A percentile compares a stretch with the other conserved stretches of the same genome.
These are phyloP conservation scores for Nothophoma quercina DNA, from an alignment of 2,329 filamentous ascomycete species.

Conservation along the genomic window DNA sequence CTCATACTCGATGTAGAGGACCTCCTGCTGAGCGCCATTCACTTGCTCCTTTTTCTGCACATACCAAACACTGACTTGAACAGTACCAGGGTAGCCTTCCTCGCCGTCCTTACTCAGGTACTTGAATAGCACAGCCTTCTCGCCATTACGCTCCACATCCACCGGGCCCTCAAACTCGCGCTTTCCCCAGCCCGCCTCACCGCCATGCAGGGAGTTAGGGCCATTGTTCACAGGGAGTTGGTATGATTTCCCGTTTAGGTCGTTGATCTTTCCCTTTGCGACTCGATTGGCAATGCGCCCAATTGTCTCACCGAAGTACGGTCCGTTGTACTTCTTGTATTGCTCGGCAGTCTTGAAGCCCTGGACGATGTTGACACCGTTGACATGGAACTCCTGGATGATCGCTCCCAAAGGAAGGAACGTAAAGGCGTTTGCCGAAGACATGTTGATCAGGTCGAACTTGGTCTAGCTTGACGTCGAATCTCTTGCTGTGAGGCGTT, in stretches of 20 bases:
- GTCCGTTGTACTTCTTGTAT: conserved; percentile 76
- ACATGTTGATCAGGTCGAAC: conserved; percentile 30
- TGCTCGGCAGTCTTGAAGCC: conserved; percentile 78
- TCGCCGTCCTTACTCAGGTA: conserved; percentile 79
- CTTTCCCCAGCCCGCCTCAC: conserved; percentile 79
- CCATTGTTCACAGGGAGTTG: conserved; percentile 77
- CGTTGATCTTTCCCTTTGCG: conserved; percentile 71
- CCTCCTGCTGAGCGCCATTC: conserved; percentile 69
- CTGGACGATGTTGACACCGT: conserved; percentile 84
- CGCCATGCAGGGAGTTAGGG: conserved; percentile 68
- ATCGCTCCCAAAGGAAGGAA: conserved; percentile 81
- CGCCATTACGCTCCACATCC: conserved; percentile 60
- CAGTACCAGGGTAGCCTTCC: conserved; percentile 87
- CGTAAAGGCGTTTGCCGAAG: conserved; percentile 49
- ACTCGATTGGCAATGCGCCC: conserved; percentile 85
- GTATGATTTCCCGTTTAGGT: conserved; percentile 76
- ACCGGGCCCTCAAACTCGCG: conserved; percentile 76
- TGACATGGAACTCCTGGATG: conserved; percentile 81
- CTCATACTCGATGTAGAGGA: conserved; percentile 89
- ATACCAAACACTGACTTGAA: conserved; percentile 81
- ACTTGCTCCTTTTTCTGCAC: conserved; percentile 72
- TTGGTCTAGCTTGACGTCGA: not conserved
- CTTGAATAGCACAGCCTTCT: conserved; percentile 56
- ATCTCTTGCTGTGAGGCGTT: not conserved
- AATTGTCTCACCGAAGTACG: conserved; percentile 93